Base-by-base conservation (phyloP, 2,329 filamentous ascomycete genomes). In the Talaromyces sp. region DNA sequence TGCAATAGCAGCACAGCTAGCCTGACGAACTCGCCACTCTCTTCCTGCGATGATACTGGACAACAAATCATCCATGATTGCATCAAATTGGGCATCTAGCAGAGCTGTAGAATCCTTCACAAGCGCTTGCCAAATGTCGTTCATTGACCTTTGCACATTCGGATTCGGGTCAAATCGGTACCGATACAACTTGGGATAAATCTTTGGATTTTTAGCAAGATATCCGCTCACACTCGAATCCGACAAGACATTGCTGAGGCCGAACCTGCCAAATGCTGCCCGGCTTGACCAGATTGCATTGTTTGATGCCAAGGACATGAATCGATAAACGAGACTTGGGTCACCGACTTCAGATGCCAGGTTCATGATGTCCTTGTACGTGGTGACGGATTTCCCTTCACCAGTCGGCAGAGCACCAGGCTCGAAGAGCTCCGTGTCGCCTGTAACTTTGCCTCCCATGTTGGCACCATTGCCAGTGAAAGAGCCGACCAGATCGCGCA, bases 271-370 rank as follows among this genome's bases (percentile, higher is more conserved):
- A 77, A 99, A 98, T 0, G 95, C 95, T 0, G 95, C 96, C 60
- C 95, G 87, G n/a, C 93, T 96, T 1, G 93, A 94, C 95, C 95
- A 99, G 16, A 96, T 96, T 0, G 93, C 93, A 57, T 96, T 96
- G 72, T 97, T 97, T 1, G 93, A 92, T 2, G 95, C 95, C 70
- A 99, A 84, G 0, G 93, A 94, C 95, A 99, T 99, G 79, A 99
- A 98, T 67, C 93, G 92, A 81, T 99, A 99, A 1, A 98, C 91
- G n/a, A 99, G 82, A 70, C 91, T 93, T 65, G 95, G 94, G 72
- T 99, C 94, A 11, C 95, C 95, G 39, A 97, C 93, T 78, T 99
- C 95, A 50, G 94, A 92, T n/a, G 95, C 95, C 57, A 99, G 82
- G 70, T 85, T 95, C 77, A 99, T 91, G 69, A 99, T 98, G 73